Conservation (phyloP, 2,329 filamentous ascomycete genomes). For the Monilinia vaccinii-corymbosi region DNA sequence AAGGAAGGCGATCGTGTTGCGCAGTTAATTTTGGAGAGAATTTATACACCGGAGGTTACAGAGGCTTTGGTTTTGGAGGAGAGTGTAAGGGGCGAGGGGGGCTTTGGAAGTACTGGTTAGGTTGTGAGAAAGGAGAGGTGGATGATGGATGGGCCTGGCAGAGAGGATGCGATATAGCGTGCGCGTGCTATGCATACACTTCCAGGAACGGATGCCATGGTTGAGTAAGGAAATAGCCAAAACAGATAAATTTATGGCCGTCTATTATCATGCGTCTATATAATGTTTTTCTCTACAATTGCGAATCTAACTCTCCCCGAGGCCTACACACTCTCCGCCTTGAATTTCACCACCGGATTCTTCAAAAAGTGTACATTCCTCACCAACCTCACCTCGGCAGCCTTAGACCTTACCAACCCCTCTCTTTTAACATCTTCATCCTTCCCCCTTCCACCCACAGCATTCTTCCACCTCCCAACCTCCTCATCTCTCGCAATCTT, state of each 20-base stretch:
- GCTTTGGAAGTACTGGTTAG: conserved; percentile 78
- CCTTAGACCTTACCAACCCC: conserved; percentile 67
- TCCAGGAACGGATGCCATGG: neutral
- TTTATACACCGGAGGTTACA: conserved; percentile 85
- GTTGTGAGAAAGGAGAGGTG: neutral
- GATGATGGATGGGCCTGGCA: neutral
- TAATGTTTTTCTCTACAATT: neutral
- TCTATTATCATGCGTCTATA: neutral
- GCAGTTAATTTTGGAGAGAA: conserved; percentile 88
- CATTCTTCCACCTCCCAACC: conserved; percentile 44
- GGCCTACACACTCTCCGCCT: conserved; percentile 40
- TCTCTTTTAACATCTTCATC: conserved; percentile 34
- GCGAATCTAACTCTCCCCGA: neutral
- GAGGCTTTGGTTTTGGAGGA: conserved; percentile 83
- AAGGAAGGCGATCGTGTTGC: conserved; percentile 84
- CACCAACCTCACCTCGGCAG: conserved; percentile 80
- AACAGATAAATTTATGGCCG: neutral
- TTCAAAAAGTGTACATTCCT: conserved; percentile 62
- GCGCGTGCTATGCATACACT: neutral
- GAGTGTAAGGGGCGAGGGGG: conserved; percentile 82
- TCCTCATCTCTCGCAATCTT: conserved; percentile 56
- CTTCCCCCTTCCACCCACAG: conserved; percentile 33
- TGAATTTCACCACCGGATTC: conserved; percentile 55
- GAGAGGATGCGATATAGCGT: neutral
- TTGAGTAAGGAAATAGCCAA: neutral